phyloP scores from a whole-genome alignment of 2,329 filamentous ascomycete genomes.

The Dothideomycetidae sp. region DNA sequence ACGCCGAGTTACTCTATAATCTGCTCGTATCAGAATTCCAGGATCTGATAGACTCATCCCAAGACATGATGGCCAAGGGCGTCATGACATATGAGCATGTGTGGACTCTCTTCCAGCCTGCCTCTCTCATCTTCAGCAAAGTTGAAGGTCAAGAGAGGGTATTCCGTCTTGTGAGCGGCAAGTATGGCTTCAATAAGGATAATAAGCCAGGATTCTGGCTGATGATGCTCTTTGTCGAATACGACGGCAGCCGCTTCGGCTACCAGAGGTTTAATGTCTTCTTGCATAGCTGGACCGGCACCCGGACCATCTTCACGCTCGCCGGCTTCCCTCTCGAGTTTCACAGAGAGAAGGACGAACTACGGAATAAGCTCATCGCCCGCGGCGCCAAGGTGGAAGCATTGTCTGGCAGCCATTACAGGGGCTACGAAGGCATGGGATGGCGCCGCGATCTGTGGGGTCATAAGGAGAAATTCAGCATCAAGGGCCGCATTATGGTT shows the following conservation, averaged over 20 bases:
- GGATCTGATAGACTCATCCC: conserved; percentile 26
- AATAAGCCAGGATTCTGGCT: conserved; percentile 26
- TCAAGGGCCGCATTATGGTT: conserved; percentile 38
- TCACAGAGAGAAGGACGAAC: conserved; percentile 26
- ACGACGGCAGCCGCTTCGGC: conserved; percentile 26
- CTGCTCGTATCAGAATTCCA: conserved; percentile 29
- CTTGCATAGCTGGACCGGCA: conserved; percentile 27
- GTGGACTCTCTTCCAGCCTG: conserved; percentile 24
- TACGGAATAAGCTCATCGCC: conserved; percentile 28
- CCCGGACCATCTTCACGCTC: conserved; percentile 24
- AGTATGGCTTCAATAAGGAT: conserved; percentile 21
- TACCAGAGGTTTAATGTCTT: conserved; percentile 18
- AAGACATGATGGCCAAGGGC: conserved; percentile 24
- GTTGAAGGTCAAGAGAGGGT: conserved; percentile 26
- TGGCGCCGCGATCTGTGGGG: conserved; percentile 23
- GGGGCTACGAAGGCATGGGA: conserved; percentile 34
- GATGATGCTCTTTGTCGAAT: conserved; percentile 21
- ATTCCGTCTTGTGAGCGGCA: conserved; percentile 20
- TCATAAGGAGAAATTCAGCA: conserved; percentile 27
- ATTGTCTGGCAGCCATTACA: conserved; percentile 36
- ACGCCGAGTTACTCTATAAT: conserved; percentile 26
- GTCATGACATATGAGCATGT: conserved; percentile 24
- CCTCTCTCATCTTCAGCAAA: conserved; percentile 21
- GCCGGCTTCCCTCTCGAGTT: conserved; percentile 31
- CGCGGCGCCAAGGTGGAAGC: conserved; percentile 34